Evolutionary conservation across 179 eudicot genomes (phyloP).

Genomic region (Beta lomatogona): DNA sequence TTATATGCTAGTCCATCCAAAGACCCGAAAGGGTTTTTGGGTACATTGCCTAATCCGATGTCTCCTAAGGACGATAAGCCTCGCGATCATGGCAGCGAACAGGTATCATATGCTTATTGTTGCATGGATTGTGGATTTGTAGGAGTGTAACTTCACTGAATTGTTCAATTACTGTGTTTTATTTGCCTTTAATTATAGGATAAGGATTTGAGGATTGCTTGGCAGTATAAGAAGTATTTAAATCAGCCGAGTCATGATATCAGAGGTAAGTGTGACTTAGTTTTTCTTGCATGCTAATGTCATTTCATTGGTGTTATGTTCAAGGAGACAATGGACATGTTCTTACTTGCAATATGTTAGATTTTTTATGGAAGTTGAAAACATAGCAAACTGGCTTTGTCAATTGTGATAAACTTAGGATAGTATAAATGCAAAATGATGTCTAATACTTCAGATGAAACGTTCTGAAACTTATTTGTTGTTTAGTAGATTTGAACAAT

Average conservation of each 20-base stretch:
- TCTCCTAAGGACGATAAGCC: constrained; percentile 72
- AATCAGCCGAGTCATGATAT: constrained; percentile 46
- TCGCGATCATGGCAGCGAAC: constrained; percentile 53
- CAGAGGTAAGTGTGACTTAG: constrained; percentile 43
- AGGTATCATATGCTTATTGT: constrained; percentile 40
- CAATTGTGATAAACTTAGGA: background rate
- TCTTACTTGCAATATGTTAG: background rate
- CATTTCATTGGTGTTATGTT: background rate
- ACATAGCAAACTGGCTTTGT: background rate
- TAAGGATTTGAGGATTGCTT: constrained; percentile 82
- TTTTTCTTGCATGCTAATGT: background rate
- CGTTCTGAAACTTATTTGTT: constrained; percentile 16
- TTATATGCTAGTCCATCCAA: constrained; percentile 85
- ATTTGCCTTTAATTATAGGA: constrained; percentile 47
- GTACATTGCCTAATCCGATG: constrained; percentile 79
- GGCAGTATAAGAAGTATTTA: constrained; percentile 93
- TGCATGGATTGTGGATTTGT: background rate
- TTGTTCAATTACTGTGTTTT: background rate
- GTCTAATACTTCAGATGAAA: background rate
- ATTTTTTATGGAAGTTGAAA: background rate
- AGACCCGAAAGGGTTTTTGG: constrained; percentile 90
- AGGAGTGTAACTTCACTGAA: background rate
- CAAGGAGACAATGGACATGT: background rate
- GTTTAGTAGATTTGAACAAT: constrained; percentile 54
- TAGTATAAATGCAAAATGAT: background rate